A percentile compares a stretch with the other conserved stretches of the same genome.
phyloP scores from a whole-genome alignment of 164 flowering plant species.

The Sextonia rubra region DNA sequence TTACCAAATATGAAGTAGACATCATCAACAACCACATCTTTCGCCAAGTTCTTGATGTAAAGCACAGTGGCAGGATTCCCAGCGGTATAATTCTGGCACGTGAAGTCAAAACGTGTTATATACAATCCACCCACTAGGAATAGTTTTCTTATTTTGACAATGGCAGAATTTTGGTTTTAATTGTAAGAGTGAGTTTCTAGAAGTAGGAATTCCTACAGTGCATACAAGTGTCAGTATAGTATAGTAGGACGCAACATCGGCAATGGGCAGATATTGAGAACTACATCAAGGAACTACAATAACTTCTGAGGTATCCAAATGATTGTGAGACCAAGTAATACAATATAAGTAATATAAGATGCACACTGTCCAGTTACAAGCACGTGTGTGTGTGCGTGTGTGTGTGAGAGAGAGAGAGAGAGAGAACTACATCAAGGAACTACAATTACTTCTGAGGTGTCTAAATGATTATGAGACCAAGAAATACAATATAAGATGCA shows the following conservation, averaged over 20 bases:
- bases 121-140: neutral
- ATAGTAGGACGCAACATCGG: too few species aligned
- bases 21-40: constrained; percentile 81
- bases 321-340: neutral
- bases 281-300: neutral
- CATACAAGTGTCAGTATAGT: neutral
- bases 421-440: neutral
- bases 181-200: neutral
- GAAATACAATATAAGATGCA: too few species aligned
- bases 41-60: constrained; percentile 91
- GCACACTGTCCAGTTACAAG: too few species aligned
- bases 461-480: neutral
- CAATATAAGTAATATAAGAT: neutral
- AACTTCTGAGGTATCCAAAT: neutral
- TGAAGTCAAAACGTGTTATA: neutral
- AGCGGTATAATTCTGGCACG: constrained; percentile 74
- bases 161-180: neutral
- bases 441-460: neutral
- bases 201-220: neutral
- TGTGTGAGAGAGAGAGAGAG: too few species aligned
- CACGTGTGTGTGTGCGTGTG: too few species aligned
- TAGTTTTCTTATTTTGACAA: neutral
- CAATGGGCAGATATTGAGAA: too few species aligned
- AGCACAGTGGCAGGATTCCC: constrained; percentile 76
- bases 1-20: constrained; percentile 88